phyloP scores from a whole-genome alignment of 2,329 filamentous ascomycete species.

The Botrytis elliptica region DNA sequence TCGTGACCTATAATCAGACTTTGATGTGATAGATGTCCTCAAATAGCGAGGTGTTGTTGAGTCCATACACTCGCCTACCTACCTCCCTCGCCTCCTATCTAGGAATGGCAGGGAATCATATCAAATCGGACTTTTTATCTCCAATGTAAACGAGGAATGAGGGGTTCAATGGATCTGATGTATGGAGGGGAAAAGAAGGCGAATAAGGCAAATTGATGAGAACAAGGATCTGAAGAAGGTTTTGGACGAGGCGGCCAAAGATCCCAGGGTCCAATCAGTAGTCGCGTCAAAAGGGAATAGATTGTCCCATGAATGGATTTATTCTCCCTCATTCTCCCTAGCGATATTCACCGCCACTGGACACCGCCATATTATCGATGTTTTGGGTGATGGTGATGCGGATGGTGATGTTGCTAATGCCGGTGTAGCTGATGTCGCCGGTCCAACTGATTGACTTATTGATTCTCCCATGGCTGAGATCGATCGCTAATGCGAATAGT shows the following conservation, averaged over 20 bases:
- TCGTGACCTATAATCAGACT: neutral
- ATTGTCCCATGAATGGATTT: neutral
- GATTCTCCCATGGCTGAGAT: neutral
- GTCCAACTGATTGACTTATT: neutral
- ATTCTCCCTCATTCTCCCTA: neutral
- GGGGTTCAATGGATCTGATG: constrained; percentile 1
- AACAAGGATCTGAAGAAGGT: neutral
- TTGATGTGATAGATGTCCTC: neutral
- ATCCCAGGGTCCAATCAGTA: neutral
- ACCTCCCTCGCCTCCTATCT: too few relatives aligned
- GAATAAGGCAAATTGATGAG: neutral
- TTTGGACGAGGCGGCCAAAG: neutral
- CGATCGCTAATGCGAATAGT: neutral
- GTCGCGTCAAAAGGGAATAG: neutral
- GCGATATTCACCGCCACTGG: constrained; percentile 8
- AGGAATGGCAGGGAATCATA: neutral
- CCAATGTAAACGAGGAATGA: neutral
- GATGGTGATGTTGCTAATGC: neutral
- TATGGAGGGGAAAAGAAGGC: constrained; percentile 1
- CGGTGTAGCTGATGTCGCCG: neutral
- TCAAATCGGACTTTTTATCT: neutral
- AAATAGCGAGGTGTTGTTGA: too few relatives aligned
- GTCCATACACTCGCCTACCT: neutral
- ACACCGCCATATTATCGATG: neutral
- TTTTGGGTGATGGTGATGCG: neutral